A percentile compares a stretch with the other conserved stretches of the same genome.
Evolutionary conservation across 2,329 filamentous ascomycete species (phyloP).

Genomic region (Triangularia setosa): DNA sequence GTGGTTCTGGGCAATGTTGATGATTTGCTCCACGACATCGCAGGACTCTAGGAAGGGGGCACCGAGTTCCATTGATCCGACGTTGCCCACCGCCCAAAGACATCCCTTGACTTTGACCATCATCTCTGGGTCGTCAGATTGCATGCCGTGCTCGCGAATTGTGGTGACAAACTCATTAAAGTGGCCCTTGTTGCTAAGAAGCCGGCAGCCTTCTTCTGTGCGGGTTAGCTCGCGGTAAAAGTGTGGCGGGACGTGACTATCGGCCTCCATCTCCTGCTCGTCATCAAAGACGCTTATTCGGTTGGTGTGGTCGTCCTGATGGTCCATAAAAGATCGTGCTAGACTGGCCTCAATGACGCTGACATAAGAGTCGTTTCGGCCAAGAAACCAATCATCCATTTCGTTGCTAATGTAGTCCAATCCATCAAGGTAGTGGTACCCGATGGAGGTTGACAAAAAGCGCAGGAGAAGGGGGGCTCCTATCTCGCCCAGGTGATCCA

Average conservation of each 20-base stretch:
- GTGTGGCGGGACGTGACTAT: conserved; percentile 80
- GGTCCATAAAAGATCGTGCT: conserved; percentile 74
- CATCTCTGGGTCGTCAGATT: conserved; percentile 77
- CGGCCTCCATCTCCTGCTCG: conserved; percentile 50
- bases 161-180: conserved; percentile 90
- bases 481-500: conserved; percentile 95
- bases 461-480: conserved; percentile 87
- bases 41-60: conserved; percentile 88
- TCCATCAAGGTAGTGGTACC: conserved; percentile 94
- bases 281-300: conserved; percentile 58
- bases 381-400: conserved; percentile 99
- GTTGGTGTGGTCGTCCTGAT: conserved; percentile 54
- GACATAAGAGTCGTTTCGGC: conserved; percentile 95
- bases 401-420: conserved; percentile 98
- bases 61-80: conserved; percentile 95
- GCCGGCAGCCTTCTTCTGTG: conserved; percentile 84
- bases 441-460: conserved; percentile 92
- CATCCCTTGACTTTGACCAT: conserved; percentile 95
- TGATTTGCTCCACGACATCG: conserved; percentile 82
- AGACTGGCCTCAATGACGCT: conserved; percentile 92
- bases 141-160: conserved; percentile 81
- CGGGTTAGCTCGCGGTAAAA: conserved; percentile 95
- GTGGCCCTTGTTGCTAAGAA: conserved; percentile 89
- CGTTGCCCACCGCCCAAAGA: conserved; percentile 95
- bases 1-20: conserved; percentile 81